These are phyloP conservation scores for Nicotiana attenuata DNA, from an alignment of 257 asterid species.

Conservation along the genomic window DNA sequence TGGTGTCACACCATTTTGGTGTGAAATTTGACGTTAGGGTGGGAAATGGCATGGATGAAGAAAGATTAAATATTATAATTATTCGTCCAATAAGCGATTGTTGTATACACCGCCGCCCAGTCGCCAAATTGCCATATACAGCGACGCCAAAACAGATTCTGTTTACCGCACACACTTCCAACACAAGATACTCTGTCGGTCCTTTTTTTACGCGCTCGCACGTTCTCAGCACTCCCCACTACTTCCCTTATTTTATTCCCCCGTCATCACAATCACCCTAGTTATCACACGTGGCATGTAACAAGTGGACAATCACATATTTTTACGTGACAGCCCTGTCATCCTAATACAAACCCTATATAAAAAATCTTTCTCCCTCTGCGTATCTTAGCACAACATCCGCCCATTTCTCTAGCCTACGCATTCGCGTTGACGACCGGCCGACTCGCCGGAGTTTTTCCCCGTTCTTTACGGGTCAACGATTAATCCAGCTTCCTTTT, in stretches of 20 bases:
- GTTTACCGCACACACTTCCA: background rate
- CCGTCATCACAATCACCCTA: background rate
- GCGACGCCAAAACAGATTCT: background rate
- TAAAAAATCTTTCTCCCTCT: background rate
- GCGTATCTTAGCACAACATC: background rate
- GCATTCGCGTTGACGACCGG: background rate
- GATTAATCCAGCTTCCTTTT: slow-evolving; percentile 11
- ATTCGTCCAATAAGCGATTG: background rate
- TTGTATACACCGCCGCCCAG: background rate
- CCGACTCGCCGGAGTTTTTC: slow-evolving; percentile 2
- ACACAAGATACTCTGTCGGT: background rate
- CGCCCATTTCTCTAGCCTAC: no score
- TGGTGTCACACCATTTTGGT: no score
- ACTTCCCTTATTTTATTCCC: background rate
- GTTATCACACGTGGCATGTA: background rate
- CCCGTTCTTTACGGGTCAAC: background rate
- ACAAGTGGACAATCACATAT: background rate
- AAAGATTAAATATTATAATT: no score
- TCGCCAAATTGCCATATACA: background rate
- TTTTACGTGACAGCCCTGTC: background rate
- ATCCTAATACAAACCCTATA: background rate
- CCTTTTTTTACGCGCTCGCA: background rate
- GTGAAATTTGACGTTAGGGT: no score
- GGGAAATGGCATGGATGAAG: no score
- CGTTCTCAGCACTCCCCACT: background rate